Base-by-base conservation (phyloP, 1,139 yeast species). In the Yamadazyma diospyri region DNA sequence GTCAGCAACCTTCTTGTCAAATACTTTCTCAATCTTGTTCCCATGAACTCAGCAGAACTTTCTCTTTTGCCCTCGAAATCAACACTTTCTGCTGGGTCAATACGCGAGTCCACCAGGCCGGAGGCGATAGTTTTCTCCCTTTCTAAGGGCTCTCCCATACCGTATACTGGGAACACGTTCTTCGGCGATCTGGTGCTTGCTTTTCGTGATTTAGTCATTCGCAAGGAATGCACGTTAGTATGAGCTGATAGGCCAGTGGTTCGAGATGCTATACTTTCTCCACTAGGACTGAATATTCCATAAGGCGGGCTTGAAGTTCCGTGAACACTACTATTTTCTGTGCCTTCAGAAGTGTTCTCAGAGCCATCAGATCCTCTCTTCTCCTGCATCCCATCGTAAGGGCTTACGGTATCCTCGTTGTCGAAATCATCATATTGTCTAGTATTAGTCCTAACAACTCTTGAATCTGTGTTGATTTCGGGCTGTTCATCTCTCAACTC, bases 401-500 rank as follows among this genome's bases (percentile, higher is more conserved):
- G n/a, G n/a, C n/a, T n/a, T n/a, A n/a, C n/a, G n/a, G 6, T 30
- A 26, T 28, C 25, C 3, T 28, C 11, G 6, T 26, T 6, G 13
- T 4, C 9, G 6, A 13, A 11, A 21, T 41, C 42, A 20, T 38
- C 38, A 10, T 21, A 24, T 1, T 22, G 29, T n/a, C 33, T 28
- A 9, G 35, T 33, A 59, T 56, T 46, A 25, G 48, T 51, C 32
- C 84, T 69, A 5, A 82, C 82, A 12, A 83, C 92, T 57, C 92
- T 70, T 3, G 89, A 81, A 51, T 83, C 94, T 61, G 76, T 69
- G 43, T 78, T 79, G 43, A 81, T 59, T 48, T 81, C 83, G 2
- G 94, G 92, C 47, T 81, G 92, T 52, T 82, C 92, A 57, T 83
- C 94, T 45, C 79, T 69, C 33, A 78, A 76, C 23, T 80, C 88